phyloP scores from a whole-genome alignment of 139 green algal species.

The Chlorella sp. region DNA sequence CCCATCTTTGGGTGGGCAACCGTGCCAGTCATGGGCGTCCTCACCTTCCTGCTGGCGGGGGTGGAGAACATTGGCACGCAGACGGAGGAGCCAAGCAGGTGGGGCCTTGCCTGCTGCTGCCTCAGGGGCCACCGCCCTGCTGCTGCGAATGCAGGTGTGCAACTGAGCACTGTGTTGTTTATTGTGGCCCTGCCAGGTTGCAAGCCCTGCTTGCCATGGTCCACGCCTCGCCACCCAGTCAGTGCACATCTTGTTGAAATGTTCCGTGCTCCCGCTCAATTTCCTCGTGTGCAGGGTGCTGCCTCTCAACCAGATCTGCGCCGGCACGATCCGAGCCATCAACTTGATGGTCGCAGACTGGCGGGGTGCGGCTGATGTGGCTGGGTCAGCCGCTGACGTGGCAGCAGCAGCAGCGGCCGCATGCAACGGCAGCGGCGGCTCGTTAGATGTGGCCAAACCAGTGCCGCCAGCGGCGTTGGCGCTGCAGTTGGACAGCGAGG shows the following conservation, averaged over 20 bases:
- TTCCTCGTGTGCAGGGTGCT: background rate
- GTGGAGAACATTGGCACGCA: constrained; percentile 54
- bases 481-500: background rate
- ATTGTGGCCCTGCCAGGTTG: background rate
- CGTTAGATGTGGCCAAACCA: too few relatives aligned
- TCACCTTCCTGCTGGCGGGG: constrained; percentile 57
- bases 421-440: background rate
- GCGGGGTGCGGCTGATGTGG: background rate
- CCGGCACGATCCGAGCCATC: background rate
- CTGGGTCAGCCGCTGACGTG: background rate
- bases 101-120: too few relatives aligned
- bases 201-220: background rate
- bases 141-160: background rate
- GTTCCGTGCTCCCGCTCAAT: background rate
- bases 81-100: background rate
- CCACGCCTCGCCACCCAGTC: background rate
- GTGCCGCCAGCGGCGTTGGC: background rate
- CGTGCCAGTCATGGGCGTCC: constrained; percentile 38
- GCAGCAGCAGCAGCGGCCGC: background rate
- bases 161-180: too few relatives aligned
- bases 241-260: constrained; percentile 56
- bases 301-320: constrained; percentile 20
- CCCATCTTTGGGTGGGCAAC: constrained; percentile 47
- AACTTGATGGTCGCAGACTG: background rate
- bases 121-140: background rate